Percentiles rank a stretch among this genome's conserved stretches.
phyloP scores from a whole-genome alignment of 1,284 basidiomycete genomes.

The Melampsora americana region DNA sequence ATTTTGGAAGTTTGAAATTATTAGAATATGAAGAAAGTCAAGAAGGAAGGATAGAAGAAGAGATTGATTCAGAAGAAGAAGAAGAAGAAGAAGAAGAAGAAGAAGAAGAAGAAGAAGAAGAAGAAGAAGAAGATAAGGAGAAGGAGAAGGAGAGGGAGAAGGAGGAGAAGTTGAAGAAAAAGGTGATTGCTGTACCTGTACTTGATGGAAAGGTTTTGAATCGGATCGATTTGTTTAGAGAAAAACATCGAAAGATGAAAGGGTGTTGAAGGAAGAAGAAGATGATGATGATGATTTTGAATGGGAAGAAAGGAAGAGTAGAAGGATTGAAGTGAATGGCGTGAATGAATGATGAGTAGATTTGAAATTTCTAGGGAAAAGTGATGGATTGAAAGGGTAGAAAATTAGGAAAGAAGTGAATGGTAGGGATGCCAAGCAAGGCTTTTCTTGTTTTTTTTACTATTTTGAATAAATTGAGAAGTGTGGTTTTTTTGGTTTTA shows the following conservation, averaged over 20 bases:
- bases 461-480: no score
- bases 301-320: no score
- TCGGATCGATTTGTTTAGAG: not conserved
- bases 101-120: not conserved
- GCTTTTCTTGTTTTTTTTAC: no score
- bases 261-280: no score
- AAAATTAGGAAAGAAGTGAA: no score
- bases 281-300: no score
- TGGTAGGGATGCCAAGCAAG: no score
- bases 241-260: not conserved
- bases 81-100: not conserved
- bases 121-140: not conserved
- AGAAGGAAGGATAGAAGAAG: not conserved
- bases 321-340: no score
- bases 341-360: no score
- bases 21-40: not conserved
- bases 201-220: not conserved
- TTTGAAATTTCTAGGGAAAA: no score
- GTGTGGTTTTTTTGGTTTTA: no score
- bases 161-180: not conserved
- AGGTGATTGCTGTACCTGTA: not conserved
- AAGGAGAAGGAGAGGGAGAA: not conserved
- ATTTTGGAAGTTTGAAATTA: slow-evolving; percentile 20
- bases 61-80: not conserved
- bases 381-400: no score